Conservation (phyloP, 2,329 filamentous ascomycete species). For the Colletotrichum lentis region DNA sequence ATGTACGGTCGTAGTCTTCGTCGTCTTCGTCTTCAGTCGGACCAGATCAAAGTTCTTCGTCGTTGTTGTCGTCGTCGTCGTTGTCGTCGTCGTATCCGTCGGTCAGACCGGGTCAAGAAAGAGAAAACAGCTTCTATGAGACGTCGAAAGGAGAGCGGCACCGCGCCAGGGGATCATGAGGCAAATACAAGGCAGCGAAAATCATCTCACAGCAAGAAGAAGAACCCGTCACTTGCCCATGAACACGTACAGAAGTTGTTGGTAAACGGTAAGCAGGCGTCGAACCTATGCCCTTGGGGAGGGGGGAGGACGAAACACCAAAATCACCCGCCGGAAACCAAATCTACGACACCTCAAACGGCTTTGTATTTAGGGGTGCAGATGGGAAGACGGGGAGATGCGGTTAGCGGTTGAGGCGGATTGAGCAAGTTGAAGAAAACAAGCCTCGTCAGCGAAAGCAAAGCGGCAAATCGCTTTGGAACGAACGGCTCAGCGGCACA, state of each 20-base stretch:
- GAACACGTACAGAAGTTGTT: not conserved
- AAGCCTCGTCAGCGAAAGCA: constrained; percentile 18
- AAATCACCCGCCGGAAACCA: not conserved
- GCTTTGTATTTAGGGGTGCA: not conserved
- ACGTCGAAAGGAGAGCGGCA: not conserved
- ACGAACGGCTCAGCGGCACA: not conserved
- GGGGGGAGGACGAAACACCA: too few relatives aligned
- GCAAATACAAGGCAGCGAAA: not conserved
- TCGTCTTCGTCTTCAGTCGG: not conserved
- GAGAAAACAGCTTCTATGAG: not conserved
- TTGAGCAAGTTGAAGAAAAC: constrained; percentile 39
- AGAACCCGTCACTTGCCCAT: not conserved
- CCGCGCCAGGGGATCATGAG: constrained; percentile 4
- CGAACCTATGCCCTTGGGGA: not conserved
- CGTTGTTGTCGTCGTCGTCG: too few relatives aligned
- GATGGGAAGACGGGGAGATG: not conserved
- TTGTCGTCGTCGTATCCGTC: too few relatives aligned
- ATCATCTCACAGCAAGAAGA: constrained; percentile 13
- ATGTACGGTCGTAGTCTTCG: too few relatives aligned
- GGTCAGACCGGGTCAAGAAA: not conserved
- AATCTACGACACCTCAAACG: not conserved
- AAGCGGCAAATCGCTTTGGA: not conserved
- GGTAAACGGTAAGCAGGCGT: not conserved
- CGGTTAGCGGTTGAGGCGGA: constrained; percentile 26
- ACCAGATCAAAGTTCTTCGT: not conserved